Evolutionary conservation across 352 stramenopile species (phyloP).

Genomic region (Pythium volutum): DNA sequence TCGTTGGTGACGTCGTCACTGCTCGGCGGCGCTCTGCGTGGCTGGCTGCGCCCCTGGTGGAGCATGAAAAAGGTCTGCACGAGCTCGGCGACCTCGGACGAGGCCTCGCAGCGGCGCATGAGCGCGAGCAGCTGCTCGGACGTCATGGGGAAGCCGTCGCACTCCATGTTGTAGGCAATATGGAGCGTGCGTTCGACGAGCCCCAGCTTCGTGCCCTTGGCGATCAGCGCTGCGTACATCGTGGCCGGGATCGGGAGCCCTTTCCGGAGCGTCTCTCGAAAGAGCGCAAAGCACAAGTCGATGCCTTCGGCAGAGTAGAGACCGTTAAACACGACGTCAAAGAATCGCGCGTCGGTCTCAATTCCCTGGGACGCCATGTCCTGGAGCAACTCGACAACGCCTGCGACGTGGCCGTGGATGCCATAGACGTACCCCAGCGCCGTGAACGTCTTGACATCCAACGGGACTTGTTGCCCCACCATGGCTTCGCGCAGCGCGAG

Average conservation of each 20-base stretch:
- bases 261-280: conserved; percentile 44
- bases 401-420: conserved; percentile 46
- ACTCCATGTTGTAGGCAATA: conserved; percentile 84
- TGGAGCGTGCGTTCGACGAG: conserved; percentile 69
- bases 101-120: conserved; percentile 40
- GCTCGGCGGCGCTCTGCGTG: no score
- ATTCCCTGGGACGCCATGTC: conserved; percentile 42
- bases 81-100: conserved; percentile 51
- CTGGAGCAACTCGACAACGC: conserved; percentile 42
- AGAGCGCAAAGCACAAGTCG: conserved; percentile 70
- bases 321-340: conserved; percentile 58
- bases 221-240: conserved; percentile 58
- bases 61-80: conserved; percentile 62
- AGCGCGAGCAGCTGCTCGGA: conserved; percentile 49
- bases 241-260: conserved; percentile 47
- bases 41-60: conserved; percentile 38
- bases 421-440: conserved; percentile 66
- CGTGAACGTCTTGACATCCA: conserved; percentile 65
- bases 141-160: conserved; percentile 57
- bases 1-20: no score
- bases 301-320: conserved; percentile 55
- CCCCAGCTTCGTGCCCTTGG: conserved; percentile 50
- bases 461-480: conserved; percentile 35
- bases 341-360: conserved; percentile 51
- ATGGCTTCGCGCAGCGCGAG: conserved; percentile 55